Evolutionary conservation across 441 rosid species (phyloP).

Genomic region (Populus hybrid): DNA sequence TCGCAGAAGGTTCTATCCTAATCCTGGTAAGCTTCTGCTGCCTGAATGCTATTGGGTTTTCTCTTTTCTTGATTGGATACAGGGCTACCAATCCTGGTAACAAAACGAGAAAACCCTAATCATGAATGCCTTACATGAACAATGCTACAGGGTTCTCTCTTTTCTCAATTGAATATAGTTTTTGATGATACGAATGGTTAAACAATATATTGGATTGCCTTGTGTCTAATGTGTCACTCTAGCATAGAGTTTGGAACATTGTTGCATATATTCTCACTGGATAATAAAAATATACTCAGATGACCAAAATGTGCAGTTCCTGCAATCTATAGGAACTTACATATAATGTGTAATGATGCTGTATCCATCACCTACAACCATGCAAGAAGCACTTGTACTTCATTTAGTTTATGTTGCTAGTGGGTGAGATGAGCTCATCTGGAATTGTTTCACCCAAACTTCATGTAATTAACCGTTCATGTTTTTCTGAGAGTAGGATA

Average conservation of each 20-base stretch:
- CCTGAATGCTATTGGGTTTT: neutral
- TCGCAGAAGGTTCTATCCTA: slow-evolving; percentile 86
- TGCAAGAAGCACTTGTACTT: neutral
- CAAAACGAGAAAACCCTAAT: neutral
- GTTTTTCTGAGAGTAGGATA: neutral
- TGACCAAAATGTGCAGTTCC: neutral
- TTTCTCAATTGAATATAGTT: neutral
- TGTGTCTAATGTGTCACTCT: neutral
- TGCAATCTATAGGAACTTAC: neutral
- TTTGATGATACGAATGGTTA: no score
- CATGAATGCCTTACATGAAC: neutral
- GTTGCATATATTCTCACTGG: neutral
- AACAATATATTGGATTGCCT: neutral
- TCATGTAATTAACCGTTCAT: neutral
- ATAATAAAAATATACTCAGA: neutral
- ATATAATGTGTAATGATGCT: neutral
- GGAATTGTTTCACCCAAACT: neutral
- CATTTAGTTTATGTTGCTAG: neutral
- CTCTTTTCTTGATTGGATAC: neutral
- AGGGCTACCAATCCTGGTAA: neutral
- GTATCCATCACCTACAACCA: neutral
- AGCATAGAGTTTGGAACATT: neutral
- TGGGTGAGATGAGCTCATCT: neutral
- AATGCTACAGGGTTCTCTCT: neutral
- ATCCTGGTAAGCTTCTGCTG: slow-evolving; percentile 59